These are phyloP conservation scores for Acanthamoeba triangularis DNA, from an alignment of 208 protist genomes.

Conservation along the genomic window DNA sequence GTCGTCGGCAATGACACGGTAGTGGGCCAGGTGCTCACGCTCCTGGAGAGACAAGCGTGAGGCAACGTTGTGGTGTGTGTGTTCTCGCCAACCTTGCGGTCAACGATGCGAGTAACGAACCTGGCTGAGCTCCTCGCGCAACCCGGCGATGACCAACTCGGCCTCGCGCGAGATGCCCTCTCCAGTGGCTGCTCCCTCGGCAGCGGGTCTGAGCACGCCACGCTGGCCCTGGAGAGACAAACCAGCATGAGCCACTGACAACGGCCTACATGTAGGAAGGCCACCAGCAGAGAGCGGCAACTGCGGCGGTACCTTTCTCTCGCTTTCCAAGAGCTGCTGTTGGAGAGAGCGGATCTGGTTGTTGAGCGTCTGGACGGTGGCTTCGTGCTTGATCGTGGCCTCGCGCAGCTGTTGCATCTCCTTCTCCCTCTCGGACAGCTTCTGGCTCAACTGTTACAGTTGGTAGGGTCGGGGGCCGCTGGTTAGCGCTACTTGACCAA, in stretches of 20 bases:
- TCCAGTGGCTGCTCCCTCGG: not conserved
- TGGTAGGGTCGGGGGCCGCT: not conserved
- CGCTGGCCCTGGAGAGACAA: not conserved
- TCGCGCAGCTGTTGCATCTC: constrained; percentile 1
- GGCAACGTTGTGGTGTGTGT: not conserved
- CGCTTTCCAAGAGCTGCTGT: constrained; percentile 26
- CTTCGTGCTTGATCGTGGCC: constrained; percentile 1
- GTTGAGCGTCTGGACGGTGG: constrained; percentile 7
- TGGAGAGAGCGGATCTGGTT: constrained; percentile 10
- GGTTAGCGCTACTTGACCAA: not conserved
- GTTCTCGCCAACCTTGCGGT: too few species aligned
- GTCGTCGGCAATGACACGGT: constrained; percentile 1
- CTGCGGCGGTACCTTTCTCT: not conserved
- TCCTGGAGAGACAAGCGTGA: not conserved
- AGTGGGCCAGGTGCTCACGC: constrained; percentile 25
- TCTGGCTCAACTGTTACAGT: not conserved
- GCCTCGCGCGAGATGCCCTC: constrained; percentile 21
- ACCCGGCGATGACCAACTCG: constrained; percentile 3
- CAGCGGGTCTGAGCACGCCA: not conserved
- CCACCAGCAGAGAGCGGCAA: not conserved
- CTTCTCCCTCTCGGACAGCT: constrained; percentile 20
- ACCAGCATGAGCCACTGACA: not conserved
- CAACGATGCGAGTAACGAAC: not conserved
- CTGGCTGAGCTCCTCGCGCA: constrained; percentile 6
- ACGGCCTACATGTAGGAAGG: not conserved